Conservation (phyloP, 2,329 filamentous ascomycete species). For the Mycosphaerella sp. region DNA sequence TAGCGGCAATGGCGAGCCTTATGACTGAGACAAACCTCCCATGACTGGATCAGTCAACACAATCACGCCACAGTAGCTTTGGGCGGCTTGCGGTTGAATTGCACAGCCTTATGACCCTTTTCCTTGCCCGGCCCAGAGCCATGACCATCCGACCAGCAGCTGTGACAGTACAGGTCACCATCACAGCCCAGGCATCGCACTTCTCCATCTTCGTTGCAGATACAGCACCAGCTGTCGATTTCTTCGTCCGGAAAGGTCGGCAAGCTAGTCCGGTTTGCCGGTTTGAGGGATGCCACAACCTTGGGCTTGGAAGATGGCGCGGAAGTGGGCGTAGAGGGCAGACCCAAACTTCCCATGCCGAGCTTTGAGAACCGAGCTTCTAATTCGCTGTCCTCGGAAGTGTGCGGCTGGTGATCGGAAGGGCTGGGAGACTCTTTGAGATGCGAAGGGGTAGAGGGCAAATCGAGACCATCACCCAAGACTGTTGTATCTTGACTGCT, state of each 20-base stretch:
- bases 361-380: constrained; percentile 43
- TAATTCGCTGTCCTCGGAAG: constrained; percentile 40
- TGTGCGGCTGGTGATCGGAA: constrained; percentile 23
- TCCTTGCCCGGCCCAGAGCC: constrained; percentile 65
- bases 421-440: constrained; percentile 14
- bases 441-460: constrained; percentile 32
- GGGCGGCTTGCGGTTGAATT: constrained; percentile 17
- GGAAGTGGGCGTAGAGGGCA: constrained; percentile 45
- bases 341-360: constrained; percentile 36
- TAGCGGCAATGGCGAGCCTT: background rate
- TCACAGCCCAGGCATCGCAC: constrained; percentile 67
- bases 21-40: background rate
- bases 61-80: constrained; percentile 8
- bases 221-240: constrained; percentile 69
- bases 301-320: constrained; percentile 31
- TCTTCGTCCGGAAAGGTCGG: constrained; percentile 59
- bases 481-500: background rate
- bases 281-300: constrained; percentile 18
- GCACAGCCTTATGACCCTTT: constrained; percentile 58
- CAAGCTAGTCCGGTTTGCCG: constrained; percentile 32
- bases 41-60: background rate
- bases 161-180: constrained; percentile 63
- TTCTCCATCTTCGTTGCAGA: constrained; percentile 72
- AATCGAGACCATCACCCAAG: constrained; percentile 10
- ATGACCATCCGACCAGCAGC: constrained; percentile 79